These are phyloP conservation scores for Bonnemaisonia californica DNA, from an alignment of 31 red algal genomes.

Conservation along the genomic window DNA sequence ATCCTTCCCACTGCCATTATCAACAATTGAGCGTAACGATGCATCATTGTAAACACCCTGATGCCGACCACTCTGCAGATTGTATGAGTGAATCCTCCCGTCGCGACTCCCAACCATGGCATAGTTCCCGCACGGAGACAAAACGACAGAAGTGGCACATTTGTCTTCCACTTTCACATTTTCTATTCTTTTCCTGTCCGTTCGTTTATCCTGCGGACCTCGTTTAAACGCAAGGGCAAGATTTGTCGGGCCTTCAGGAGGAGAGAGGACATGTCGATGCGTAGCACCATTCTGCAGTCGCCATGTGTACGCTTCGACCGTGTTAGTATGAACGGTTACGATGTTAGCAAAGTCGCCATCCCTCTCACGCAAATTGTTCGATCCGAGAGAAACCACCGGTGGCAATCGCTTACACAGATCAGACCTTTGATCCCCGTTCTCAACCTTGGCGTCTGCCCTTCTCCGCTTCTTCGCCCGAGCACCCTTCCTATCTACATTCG, in stretches of 20 bases:
- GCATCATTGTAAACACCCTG: slow-evolving; percentile 53
- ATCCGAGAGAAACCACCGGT: slow-evolving; percentile 60
- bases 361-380: slow-evolving; percentile 37
- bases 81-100: slow-evolving; percentile 85
- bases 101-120: slow-evolving; percentile 66
- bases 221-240: slow-evolving; percentile 30
- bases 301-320: slow-evolving; percentile 83
- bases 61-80: slow-evolving; percentile 88
- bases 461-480: slow-evolving; percentile 41
- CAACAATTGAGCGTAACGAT: neutral
- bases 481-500: slow-evolving; percentile 16
- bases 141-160: slow-evolving; percentile 51
- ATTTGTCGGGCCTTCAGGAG: slow-evolving; percentile 24
- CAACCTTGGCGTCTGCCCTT: slow-evolving; percentile 36
- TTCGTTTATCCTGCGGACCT: slow-evolving; percentile 21
- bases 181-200: neutral
- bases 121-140: slow-evolving; percentile 87
- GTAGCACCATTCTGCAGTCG: slow-evolving; percentile 40
- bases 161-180: neutral
- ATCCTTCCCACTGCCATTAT: neutral
- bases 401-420: slow-evolving; percentile 44
- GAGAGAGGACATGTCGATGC: slow-evolving; percentile 50
- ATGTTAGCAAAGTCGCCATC: slow-evolving; percentile 87
- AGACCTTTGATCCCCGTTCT: slow-evolving; percentile 42
- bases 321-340: slow-evolving; percentile 76